Evolutionary conservation across 306 rosid species (phyloP), one percentile per base, ranked within the genome.

Genomic region (Lithocarpus polystachyus): DNA sequence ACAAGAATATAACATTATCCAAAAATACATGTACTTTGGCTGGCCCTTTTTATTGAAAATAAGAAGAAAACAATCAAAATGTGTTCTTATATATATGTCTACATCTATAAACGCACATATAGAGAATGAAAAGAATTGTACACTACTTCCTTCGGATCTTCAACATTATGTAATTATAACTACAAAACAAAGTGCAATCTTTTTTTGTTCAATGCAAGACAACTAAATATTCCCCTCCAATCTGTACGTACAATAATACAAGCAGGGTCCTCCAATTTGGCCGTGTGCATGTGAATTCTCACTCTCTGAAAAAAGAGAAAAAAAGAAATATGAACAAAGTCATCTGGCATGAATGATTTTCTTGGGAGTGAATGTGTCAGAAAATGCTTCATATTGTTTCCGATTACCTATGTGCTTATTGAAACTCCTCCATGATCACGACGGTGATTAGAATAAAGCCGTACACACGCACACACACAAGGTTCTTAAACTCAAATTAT

Each of bases 161-260:
- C 82, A 79, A 79, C 68, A n/a, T 51, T 29, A 59, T 45, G 52
- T 48, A 48, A 31, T 35, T 54, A 43, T 56, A 22, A 56, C 62
- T 7, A 22, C 59, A 65, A 29, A 77, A 61, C 77, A 82, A 83
- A 76, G 72, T 77, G 23, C 68, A 73, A 75, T 80, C 75, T 68
- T 83, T 76, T 76, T 86, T 82, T 82, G 84, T 79, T 76, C 74
- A 68, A 56, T 56, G 62, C 83, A 80, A 77, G 87, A 77, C 83
- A 75, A 77, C 74, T 57, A 79, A 71, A 77, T 77, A 80, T 83
- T 80, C 87, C 70, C 56, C 75, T 23, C 80, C 68, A 73, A 57
- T 79, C 84, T 14, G 71, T 29, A 28, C 45, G 22, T 31, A 2
- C 71, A 65, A 65, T 65, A 29, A 65, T 65, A 20, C 65, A n/a